Evolutionary conservation across 352 stramenopile genomes (phyloP).

Genomic region (Blastocystis sp.): DNA sequence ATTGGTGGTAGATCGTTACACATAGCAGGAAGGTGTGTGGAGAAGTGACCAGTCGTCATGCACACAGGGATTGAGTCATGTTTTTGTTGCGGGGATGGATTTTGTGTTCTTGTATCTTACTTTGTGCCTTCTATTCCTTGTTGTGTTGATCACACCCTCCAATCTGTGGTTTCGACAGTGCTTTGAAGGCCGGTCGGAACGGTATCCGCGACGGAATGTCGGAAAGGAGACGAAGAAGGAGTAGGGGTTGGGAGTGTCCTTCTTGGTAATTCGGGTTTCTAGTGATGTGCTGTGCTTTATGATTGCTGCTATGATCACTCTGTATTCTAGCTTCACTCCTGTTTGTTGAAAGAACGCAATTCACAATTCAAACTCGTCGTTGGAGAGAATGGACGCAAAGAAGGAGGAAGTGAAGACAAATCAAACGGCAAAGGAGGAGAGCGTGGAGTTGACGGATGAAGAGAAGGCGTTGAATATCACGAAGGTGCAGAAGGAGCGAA

Average conservation of each 20-base stretch:
- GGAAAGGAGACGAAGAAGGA: not conserved
- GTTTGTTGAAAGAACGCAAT: conserved; percentile 8
- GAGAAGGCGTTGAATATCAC: conserved; percentile 63
- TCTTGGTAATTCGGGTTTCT: too few species aligned
- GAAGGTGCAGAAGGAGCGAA: conserved; percentile 45
- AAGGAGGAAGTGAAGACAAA: too few species aligned
- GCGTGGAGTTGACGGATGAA: not conserved
- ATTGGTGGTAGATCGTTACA: not conserved
- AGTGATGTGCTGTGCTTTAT: too few species aligned
- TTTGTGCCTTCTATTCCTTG: conserved; percentile 37
- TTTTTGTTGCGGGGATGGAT: not conserved
- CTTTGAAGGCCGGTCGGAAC: not conserved
- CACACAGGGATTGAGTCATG: conserved; percentile 11
- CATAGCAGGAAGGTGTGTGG: conserved; percentile 24
- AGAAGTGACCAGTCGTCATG: not conserved
- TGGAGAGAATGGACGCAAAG: too few species aligned
- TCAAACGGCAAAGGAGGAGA: too few species aligned
- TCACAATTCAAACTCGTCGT: not conserved
- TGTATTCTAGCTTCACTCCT: not conserved
- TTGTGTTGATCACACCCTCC: conserved; percentile 60
- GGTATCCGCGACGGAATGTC: not conserved
- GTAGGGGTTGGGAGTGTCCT: not conserved
- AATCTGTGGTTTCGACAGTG: conserved; percentile 10
- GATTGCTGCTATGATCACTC: too few species aligned
- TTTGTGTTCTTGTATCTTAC: conserved; percentile 64